phyloP scores from a whole-genome alignment of 306 rosid species.

The Begonia loranthoides region DNA sequence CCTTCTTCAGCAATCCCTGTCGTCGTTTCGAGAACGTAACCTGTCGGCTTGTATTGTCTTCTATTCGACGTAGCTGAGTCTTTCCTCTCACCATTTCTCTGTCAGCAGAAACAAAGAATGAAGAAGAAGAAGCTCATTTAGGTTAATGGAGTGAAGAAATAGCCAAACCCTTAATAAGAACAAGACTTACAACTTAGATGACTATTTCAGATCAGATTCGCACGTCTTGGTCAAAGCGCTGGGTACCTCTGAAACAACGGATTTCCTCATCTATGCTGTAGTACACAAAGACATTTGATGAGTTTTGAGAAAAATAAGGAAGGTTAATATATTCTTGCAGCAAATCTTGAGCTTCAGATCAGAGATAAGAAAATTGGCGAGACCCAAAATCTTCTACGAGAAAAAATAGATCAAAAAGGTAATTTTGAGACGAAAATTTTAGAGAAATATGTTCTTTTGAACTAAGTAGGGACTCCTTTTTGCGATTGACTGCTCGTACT shows the following conservation, averaged over 20 bases:
- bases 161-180: not conserved
- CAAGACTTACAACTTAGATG: not conserved
- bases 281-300: no score
- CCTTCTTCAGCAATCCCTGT: conserved; percentile 77
- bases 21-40: conserved; percentile 80
- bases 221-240: not conserved
- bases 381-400: no score
- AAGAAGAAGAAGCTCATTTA: not conserved
- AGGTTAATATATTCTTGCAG: no score
- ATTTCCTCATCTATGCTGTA: not conserved
- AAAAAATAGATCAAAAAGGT: no score
- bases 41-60: conserved; percentile 83
- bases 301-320: no score
- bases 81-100: conserved; percentile 82
- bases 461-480: no score
- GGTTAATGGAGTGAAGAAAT: not conserved
- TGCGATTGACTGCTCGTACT: no score
- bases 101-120: not conserved
- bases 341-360: no score
- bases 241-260: not conserved
- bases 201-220: no score
- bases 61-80: conserved; percentile 77
- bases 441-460: no score
- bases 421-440: no score
- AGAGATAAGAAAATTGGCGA: no score